Percentiles rank a stretch among this genome's conserved stretches.
These are phyloP conservation scores for Cystobasidiaceae sp. DNA, from an alignment of 1,284 basidiomycete genomes.

Conservation along the genomic window DNA sequence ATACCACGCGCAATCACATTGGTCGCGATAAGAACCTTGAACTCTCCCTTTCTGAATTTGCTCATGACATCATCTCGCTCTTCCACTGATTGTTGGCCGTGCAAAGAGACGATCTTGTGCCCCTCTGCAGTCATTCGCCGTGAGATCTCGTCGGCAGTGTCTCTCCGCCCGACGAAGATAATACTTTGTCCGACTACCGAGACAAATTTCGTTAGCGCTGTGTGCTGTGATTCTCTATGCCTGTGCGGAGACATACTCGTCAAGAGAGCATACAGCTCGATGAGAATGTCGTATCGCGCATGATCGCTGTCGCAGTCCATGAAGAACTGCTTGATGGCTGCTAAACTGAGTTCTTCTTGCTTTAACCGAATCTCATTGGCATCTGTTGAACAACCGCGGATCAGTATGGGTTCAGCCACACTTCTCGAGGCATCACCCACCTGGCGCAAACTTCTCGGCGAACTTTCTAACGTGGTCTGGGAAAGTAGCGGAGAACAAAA, in stretches of 20 bases:
- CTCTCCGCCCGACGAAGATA: constrained; percentile 60
- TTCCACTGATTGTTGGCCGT: constrained; percentile 82
- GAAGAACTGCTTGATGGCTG: constrained; percentile 95
- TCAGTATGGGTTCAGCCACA: background rate
- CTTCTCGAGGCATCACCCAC: background rate
- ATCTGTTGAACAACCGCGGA: constrained; percentile 46
- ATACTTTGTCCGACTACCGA: constrained; percentile 36
- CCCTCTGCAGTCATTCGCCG: constrained; percentile 85
- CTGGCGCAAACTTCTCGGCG: constrained; percentile 83
- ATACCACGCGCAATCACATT: constrained; percentile 98
- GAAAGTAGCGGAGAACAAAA: constrained; percentile 98
- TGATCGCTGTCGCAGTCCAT: constrained; percentile 68
- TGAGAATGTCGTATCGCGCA: constrained; percentile 93
- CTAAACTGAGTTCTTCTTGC: constrained; percentile 88
- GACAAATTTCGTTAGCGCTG: too few species aligned
- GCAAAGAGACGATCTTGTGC: constrained; percentile 92
- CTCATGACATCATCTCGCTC: constrained; percentile 93
- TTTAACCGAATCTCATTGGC: constrained; percentile 96
- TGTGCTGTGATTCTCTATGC: too few species aligned
- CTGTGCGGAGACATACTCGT: constrained; percentile 97
- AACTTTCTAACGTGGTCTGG: constrained; percentile 85
- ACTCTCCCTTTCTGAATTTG: constrained; percentile 88
- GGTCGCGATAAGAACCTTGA: constrained; percentile 97
- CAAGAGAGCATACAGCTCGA: constrained; percentile 81
- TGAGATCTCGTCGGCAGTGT: constrained; percentile 88